Conservation (phyloP, 169 alveolate genomes). For the Amoebophrya sp. region DNA sequence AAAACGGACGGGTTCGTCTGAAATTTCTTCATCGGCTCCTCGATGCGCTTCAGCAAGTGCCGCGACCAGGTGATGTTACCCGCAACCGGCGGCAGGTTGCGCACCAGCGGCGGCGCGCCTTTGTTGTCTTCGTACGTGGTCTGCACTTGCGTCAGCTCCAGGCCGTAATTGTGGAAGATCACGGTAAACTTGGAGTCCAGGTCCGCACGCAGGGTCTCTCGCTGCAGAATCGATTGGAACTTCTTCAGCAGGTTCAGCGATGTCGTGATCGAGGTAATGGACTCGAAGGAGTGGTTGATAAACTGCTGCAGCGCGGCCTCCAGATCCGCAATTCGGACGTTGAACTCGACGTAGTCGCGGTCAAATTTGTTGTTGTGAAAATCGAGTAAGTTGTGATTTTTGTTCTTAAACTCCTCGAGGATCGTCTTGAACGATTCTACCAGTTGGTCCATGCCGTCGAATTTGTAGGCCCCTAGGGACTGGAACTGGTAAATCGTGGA, state of each 20-base stretch:
- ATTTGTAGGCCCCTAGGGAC: slow-evolving; percentile 38
- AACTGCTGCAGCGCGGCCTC: slow-evolving; percentile 75
- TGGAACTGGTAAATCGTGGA: slow-evolving; percentile 85
- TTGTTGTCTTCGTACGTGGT: slow-evolving; percentile 36
- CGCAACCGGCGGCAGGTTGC: slow-evolving; percentile 85
- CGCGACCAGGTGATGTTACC: slow-evolving; percentile 85
- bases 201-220: slow-evolving; percentile 74
- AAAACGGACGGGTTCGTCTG: slow-evolving; percentile 52
- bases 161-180: slow-evolving; percentile 77
- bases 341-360: slow-evolving; percentile 89
- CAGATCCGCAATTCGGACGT: slow-evolving; percentile 67
- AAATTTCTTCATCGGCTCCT: slow-evolving; percentile 81
- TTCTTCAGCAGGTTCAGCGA: slow-evolving; percentile 73
- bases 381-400: slow-evolving; percentile 80
- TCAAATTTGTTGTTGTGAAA: slow-evolving; percentile 84
- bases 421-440: background rate
- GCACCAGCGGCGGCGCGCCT: slow-evolving; percentile 74
- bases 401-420: slow-evolving; percentile 61
- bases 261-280: slow-evolving; percentile 68
- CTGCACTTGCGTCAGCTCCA: slow-evolving; percentile 58
- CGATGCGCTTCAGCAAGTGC: slow-evolving; percentile 72
- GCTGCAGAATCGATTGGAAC: slow-evolving; percentile 74
- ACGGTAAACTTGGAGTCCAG: slow-evolving; percentile 71
- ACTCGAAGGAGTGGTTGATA: slow-evolving; percentile 71
- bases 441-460: background rate